phyloP scores from a whole-genome alignment of 306 rosid genomes.

The Albizia julibrissin region DNA sequence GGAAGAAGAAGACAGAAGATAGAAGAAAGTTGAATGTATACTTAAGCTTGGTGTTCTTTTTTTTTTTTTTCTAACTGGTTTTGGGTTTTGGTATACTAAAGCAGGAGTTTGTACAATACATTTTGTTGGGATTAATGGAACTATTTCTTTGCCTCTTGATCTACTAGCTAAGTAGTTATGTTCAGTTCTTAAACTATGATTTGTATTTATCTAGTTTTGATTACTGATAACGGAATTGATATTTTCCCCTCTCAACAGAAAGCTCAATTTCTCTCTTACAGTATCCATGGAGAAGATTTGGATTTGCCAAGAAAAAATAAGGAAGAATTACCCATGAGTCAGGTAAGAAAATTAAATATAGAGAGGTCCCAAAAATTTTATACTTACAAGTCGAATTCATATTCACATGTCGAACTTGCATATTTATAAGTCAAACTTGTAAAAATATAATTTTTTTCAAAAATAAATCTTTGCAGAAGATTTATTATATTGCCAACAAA shows the following conservation, averaged over 20 bases:
- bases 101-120: constrained; percentile 27
- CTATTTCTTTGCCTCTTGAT: background rate
- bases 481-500: too few species aligned
- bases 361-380: background rate
- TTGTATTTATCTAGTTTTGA: background rate
- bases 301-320: background rate
- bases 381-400: too few species aligned
- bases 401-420: too few species aligned
- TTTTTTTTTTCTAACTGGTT: constrained; percentile 25
- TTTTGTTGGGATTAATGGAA: constrained; percentile 11
- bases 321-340: background rate
- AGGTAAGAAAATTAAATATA: background rate
- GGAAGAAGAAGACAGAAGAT: background rate
- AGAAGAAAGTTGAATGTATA: constrained; percentile 9
- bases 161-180: background rate
- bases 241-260: background rate
- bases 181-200: background rate
- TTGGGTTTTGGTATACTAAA: constrained; percentile 26
- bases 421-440: too few species aligned
- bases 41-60: constrained; percentile 25
- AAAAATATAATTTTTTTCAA: too few species aligned
- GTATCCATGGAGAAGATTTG: background rate
- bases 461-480: too few species aligned
- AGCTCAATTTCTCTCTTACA: background rate
- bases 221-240: background rate